These are phyloP conservation scores for Triticum monococcum DNA, from an alignment of 176 grass and related monocot genomes.

Conservation along the genomic window DNA sequence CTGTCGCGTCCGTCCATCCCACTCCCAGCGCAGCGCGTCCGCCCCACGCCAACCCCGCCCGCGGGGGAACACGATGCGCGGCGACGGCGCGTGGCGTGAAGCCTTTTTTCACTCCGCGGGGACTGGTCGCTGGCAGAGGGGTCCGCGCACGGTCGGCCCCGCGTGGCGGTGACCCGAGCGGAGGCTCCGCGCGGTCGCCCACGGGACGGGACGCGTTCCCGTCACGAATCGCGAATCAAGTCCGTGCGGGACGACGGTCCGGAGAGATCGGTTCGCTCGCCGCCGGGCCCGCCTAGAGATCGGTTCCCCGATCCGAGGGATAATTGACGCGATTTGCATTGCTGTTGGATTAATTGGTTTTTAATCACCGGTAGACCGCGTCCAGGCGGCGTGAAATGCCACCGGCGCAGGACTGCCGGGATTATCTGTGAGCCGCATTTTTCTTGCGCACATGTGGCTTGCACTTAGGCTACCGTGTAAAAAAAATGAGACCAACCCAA, in stretches of 20 bases:
- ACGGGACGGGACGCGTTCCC: neutral
- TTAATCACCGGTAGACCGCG: neutral
- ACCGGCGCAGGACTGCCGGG: neutral
- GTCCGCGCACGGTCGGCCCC: neutral
- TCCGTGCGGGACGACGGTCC: conserved; percentile 4
- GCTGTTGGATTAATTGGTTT: neutral
- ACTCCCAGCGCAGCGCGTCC: neutral
- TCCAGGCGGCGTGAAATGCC: neutral
- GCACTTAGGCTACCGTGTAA: too few species aligned
- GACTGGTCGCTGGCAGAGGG: neutral
- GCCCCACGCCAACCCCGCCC: conserved; percentile 18
- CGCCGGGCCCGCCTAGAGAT: neutral
- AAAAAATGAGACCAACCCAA: too few species aligned
- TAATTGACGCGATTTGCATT: neutral
- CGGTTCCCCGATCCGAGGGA: neutral
- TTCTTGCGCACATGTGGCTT: too few species aligned
- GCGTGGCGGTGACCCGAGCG: neutral
- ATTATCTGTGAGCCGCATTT: neutral
- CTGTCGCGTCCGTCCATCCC: conserved; percentile 17
- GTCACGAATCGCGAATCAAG: conserved; percentile 35
- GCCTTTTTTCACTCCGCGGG: neutral
- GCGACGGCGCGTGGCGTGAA: neutral
- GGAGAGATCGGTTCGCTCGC: neutral
- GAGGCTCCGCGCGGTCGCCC: neutral
- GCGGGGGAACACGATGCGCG: neutral